Base-by-base conservation (phyloP, 768 basidiomycete species). In the Mycena chlorophos region DNA sequence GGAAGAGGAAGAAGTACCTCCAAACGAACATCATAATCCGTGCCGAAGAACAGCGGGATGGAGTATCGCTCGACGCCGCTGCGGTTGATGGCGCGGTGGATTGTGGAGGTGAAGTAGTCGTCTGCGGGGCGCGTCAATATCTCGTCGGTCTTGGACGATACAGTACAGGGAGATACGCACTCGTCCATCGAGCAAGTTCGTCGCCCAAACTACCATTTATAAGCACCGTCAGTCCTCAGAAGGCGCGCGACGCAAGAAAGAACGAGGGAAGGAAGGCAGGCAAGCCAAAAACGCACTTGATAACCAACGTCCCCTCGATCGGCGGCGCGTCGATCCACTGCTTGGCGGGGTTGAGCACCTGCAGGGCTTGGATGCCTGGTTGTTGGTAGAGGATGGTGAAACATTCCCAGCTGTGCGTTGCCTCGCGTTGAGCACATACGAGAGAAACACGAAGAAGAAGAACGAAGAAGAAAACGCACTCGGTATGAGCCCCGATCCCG, bases 11-110 rank as follows among this genome's bases (percentile, higher is more conserved):
- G 16, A 53, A 37, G 47, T 54, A 91, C 91, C 80, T 91, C 86
- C 2, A 96, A 76, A 51, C 73, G 75, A 4, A 94, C 89, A 58
- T 94, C 82, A 65, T 94, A 93, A 66, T 95, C 91, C 13, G 86
- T 88, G 2, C 94, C 93, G 60, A 94, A 94, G 74, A 97, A 96
- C 25, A 94, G 74, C 0, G 94, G 93, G 20, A 94, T 89, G 0
- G 91, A 92, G 69, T 90, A 94, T 23, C 94, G 80, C 19, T 76
- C 73, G 26, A 77, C 72, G 3, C 89, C 88, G 22, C 83, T 84
- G 39, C 84, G 77, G 62, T 94, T 94, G 61, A 91, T 78, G 2
- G 87, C 94, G 40, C 94, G 84, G 69, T 98, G 95, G 1, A 89
- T 77, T 0, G 94, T 95, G 0, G 91, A 94, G 63, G 90, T 91